Percentiles rank a stretch among this genome's conserved stretches.
These are phyloP conservation scores for Ziziphus jujuba DNA, from an alignment of 306 rosid species.

Conservation along the genomic window DNA sequence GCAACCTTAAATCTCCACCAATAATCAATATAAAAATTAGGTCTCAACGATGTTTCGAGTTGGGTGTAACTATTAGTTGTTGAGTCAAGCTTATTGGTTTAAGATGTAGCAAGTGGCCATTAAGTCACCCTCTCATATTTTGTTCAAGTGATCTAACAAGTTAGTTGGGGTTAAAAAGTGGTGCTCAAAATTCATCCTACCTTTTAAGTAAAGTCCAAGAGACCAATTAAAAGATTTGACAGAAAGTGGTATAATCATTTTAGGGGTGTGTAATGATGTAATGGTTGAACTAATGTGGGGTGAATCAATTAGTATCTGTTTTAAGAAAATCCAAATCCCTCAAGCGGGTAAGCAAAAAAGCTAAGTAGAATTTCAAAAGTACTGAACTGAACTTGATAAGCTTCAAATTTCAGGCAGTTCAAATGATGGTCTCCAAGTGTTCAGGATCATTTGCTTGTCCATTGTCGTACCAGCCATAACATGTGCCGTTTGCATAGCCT, in stretches of 20 bases:
- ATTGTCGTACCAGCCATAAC: constrained; percentile 44
- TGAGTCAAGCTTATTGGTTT: neutral
- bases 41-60: neutral
- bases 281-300: neutral
- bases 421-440: constrained; percentile 23
- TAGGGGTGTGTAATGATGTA: neutral
- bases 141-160: neutral
- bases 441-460: constrained; percentile 49
- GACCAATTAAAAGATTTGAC: neutral
- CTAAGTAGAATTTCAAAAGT: too few relatives aligned
- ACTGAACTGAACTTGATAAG: neutral
- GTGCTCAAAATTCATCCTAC: neutral
- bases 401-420: constrained; percentile 38
- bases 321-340: too few relatives aligned
- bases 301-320: too few relatives aligned
- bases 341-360: neutral
- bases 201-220: neutral
- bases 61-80: constrained; percentile 4
- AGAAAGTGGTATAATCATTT: neutral
- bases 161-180: neutral
- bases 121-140: neutral
- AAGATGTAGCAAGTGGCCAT: neutral
- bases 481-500: constrained; percentile 40
- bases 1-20: neutral
- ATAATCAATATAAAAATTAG: constrained; percentile 1